These are phyloP conservation scores for Backusella liffmaniae DNA, from an alignment of 192 early-diverging fungal genomes.

Conservation along the genomic window DNA sequence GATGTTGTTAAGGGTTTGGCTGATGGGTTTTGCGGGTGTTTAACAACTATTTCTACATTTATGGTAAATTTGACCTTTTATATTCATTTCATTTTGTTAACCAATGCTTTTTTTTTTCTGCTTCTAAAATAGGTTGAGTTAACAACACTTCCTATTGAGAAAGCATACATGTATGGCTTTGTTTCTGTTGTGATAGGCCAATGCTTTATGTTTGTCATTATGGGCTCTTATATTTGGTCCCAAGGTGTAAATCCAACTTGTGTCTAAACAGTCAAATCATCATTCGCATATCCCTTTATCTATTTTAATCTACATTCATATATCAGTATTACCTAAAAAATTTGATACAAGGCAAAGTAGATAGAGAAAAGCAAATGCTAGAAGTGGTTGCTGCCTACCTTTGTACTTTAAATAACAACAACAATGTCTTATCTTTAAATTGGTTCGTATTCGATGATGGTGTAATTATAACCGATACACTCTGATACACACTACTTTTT, in stretches of 20 bases:
- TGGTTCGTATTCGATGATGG: no score
- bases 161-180: slow-evolving; percentile 36
- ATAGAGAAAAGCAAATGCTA: no score
- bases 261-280: not conserved
- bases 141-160: slow-evolving; percentile 23
- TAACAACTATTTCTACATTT: slow-evolving; percentile 29
- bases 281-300: not conserved
- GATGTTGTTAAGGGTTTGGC: slow-evolving; percentile 39
- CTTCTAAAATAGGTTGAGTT: slow-evolving; percentile 28
- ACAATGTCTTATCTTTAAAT: no score
- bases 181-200: slow-evolving; percentile 37
- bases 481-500: no score
- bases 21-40: slow-evolving; percentile 53
- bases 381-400: no score
- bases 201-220: slow-evolving; percentile 38
- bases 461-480: no score
- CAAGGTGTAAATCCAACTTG: slow-evolving; percentile 17
- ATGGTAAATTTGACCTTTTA: not conserved
- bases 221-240: slow-evolving; percentile 45
- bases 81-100: not conserved
- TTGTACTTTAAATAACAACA: no score
- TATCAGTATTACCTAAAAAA: no score
- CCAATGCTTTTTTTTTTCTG: not conserved
- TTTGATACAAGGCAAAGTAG: no score
- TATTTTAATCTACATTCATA: not conserved